These are phyloP conservation scores for Calonectria crousiana DNA, from an alignment of 2,329 filamentous ascomycete genomes.

Conservation along the genomic window DNA sequence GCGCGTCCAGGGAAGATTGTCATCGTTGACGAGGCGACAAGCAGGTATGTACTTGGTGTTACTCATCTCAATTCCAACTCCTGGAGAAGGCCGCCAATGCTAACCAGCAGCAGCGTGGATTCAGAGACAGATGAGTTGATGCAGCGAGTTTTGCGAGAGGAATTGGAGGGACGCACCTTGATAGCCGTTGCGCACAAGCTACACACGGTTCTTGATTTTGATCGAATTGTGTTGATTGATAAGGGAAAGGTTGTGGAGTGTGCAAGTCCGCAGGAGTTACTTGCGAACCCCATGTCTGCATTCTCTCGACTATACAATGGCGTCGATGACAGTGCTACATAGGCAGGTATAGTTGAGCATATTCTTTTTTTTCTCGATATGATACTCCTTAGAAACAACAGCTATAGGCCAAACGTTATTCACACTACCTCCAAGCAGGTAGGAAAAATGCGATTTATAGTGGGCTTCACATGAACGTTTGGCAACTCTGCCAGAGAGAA, in stretches of 20 bases:
- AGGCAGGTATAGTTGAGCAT: too few species aligned
- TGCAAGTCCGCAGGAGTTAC: slow-evolving; percentile 32
- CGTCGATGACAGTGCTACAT: not conserved
- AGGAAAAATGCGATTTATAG: too few species aligned
- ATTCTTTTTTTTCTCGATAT: too few species aligned
- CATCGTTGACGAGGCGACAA: slow-evolving; percentile 57
- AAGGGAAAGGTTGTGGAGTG: slow-evolving; percentile 37
- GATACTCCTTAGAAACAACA: too few species aligned
- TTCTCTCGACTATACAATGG: not conserved
- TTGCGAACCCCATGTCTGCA: not conserved
- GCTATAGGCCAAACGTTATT: too few species aligned
- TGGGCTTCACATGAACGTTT: too few species aligned
- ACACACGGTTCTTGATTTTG: slow-evolving; percentile 36
- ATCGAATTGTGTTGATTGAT: slow-evolving; percentile 36
- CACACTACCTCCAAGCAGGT: too few species aligned
- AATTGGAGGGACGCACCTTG: slow-evolving; percentile 40
- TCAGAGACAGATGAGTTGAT: not conserved
- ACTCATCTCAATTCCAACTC: not conserved
- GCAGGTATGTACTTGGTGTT: slow-evolving; percentile 43
- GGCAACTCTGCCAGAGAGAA: too few species aligned
- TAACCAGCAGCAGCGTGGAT: not conserved
- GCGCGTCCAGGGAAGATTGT: slow-evolving; percentile 43
- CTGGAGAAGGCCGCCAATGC: not conserved
- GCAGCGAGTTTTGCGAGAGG: slow-evolving; percentile 13
- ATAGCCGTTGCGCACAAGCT: slow-evolving; percentile 45